These are phyloP conservation scores for Penicillium oxalicum DNA, from an alignment of 2,329 filamentous ascomycete genomes.

Conservation along the genomic window DNA sequence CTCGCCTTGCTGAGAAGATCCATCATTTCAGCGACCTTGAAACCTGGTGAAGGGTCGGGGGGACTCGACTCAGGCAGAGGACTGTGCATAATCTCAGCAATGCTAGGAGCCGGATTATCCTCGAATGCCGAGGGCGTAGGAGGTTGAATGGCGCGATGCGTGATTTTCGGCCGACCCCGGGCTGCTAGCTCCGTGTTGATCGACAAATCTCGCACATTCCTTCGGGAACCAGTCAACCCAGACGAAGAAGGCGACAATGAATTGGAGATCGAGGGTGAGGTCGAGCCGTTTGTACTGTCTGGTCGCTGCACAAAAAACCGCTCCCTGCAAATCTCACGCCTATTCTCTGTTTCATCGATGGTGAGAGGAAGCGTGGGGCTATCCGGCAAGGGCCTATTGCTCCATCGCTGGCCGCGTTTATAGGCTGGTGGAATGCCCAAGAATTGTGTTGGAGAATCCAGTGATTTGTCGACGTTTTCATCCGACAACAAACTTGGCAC, in stretches of 20 bases:
- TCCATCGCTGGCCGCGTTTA: conserved; percentile 29
- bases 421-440: conserved; percentile 28
- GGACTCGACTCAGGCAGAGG: conserved; percentile 27
- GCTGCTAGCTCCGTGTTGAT: conserved; percentile 37
- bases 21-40: conserved; percentile 39
- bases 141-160: conserved; percentile 33
- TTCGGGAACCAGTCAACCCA: conserved; percentile 22
- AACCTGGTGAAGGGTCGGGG: conserved; percentile 21
- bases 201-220: conserved; percentile 37
- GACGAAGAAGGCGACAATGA: conserved; percentile 12
- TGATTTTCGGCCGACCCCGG: conserved; percentile 28
- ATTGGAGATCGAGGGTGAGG: conserved; percentile 11
- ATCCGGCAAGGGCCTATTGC: conserved; percentile 29
- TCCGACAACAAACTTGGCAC: conserved; percentile 27
- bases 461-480: conserved; percentile 10
- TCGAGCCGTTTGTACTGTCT: conserved; percentile 8
- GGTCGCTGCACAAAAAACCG: conserved; percentile 6
- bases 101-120: conserved; percentile 28
- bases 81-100: conserved; percentile 40
- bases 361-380: conserved; percentile 30
- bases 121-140: conserved; percentile 27
- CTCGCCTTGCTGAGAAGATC: conserved; percentile 38
- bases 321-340: conserved; percentile 2
- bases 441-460: conserved; percentile 14
- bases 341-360: conserved; percentile 6